Percentiles rank a stretch among this genome's conserved stretches.
phyloP scores from a whole-genome alignment of 108 stramenopile species.

The Hondaea fermentalgiana region DNA sequence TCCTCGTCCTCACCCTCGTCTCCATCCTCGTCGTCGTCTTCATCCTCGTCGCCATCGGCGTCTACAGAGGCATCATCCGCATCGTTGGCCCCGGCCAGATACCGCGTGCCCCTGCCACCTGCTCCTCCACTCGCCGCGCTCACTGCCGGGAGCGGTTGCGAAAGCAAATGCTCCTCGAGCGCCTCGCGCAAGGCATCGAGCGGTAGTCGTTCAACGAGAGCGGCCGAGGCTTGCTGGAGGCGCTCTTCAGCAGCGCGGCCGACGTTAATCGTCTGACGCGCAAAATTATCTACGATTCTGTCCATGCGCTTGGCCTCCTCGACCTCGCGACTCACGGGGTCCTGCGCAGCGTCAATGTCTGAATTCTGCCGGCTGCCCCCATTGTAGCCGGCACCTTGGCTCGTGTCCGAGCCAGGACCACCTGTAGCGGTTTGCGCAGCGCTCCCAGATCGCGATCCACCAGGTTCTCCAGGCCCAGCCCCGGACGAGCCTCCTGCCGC shows the following conservation, averaged over 20 bases:
- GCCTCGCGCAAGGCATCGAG: background rate
- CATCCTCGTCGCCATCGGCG: too few species aligned
- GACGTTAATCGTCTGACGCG: background rate
- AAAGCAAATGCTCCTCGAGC: background rate
- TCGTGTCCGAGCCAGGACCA: background rate
- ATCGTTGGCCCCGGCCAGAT: too few species aligned
- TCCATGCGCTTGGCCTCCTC: background rate
- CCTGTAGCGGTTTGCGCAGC: background rate
- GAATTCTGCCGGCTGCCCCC: background rate
- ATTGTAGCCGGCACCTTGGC: background rate
- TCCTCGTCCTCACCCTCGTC: too few species aligned
- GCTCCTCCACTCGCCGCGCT: background rate
- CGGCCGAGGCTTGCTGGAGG: background rate
- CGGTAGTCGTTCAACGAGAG: background rate
- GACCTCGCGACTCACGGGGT: background rate
- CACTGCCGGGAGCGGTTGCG: background rate
- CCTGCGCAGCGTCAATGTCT: background rate
- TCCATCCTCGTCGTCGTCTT: too few species aligned
- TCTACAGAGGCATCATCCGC: too few species aligned
- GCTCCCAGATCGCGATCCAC: too few species aligned
- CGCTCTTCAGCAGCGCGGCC: background rate
- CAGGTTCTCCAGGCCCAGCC: background rate
- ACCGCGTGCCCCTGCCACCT: too few species aligned
- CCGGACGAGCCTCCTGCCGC: background rate
- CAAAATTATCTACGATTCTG: background rate